A percentile compares a stretch with the other conserved stretches of the same genome.
Evolutionary conservation across 2,329 filamentous ascomycete species (phyloP).

Genomic region (Aschersonia sp.): DNA sequence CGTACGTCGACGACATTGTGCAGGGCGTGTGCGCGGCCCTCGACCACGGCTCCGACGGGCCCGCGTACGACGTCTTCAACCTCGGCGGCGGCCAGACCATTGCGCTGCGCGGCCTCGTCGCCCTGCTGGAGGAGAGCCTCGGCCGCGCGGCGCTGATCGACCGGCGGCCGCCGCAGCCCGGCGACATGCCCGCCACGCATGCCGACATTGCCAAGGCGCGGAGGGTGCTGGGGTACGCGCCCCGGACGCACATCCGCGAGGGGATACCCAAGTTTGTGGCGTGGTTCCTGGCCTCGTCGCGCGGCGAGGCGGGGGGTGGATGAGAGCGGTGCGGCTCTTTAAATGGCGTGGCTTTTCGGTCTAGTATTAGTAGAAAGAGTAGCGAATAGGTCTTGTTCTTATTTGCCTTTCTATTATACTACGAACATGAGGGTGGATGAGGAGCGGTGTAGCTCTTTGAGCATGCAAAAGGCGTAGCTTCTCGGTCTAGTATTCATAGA

Average conservation of each 20-base stretch:
- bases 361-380: too few species aligned
- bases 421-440: too few species aligned
- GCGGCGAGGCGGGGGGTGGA: too few species aligned
- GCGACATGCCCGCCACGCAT: slow-evolving; percentile 10
- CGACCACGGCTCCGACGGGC: slow-evolving; percentile 6
- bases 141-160: slow-evolving; percentile 8
- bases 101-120: slow-evolving; percentile 8
- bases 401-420: too few species aligned
- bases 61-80: slow-evolving; percentile 10
- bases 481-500: too few species aligned
- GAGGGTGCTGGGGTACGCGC: slow-evolving; percentile 8
- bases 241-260: slow-evolving; percentile 7
- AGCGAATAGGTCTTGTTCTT: too few species aligned
- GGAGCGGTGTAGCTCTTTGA: too few species aligned
- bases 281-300: not conserved
- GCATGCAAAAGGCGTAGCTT: too few species aligned
- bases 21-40: slow-evolving; percentile 10
- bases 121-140: slow-evolving; percentile 8
- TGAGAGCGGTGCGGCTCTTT: too few species aligned
- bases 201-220: slow-evolving; percentile 10
- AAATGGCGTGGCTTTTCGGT: too few species aligned
- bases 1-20: slow-evolving; percentile 11
- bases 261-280: slow-evolving; percentile 5
- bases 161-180: slow-evolving; percentile 7
- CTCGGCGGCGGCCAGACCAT: slow-evolving; percentile 11